Conservation (phyloP, 2,329 filamentous ascomycete species). For the Aureobasidium sp. region DNA sequence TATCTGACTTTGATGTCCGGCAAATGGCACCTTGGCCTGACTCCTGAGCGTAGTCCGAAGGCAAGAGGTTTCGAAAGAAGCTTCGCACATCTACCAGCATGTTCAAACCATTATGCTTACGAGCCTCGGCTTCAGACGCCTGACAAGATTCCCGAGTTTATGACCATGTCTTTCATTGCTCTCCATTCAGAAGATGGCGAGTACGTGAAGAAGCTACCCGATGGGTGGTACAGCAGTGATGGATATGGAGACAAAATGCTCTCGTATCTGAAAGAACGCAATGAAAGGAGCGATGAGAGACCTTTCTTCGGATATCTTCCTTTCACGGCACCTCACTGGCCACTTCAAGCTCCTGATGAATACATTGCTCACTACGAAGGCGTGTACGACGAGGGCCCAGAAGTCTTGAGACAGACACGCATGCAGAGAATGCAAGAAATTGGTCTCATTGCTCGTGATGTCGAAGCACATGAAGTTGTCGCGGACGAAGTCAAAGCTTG, state of each 20-base stretch:
- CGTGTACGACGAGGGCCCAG: slow-evolving; percentile 52
- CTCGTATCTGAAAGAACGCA: slow-evolving; percentile 28
- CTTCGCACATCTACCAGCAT: slow-evolving; percentile 52
- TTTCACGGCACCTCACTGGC: slow-evolving; percentile 57
- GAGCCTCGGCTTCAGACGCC: slow-evolving; percentile 36
- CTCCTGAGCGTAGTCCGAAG: slow-evolving; percentile 46
- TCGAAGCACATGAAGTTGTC: slow-evolving; percentile 43
- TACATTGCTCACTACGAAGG: slow-evolving; percentile 50
- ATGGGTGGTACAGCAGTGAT: slow-evolving; percentile 31
- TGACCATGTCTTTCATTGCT: slow-evolving; percentile 35
- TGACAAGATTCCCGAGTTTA: slow-evolving; percentile 32
- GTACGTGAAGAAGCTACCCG: slow-evolving; percentile 31
- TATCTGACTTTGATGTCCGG: slow-evolving; percentile 54
- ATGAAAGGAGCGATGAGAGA: slow-evolving; percentile 28
- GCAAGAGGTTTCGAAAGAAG: slow-evolving; percentile 51
- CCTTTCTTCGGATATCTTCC: slow-evolving; percentile 54
- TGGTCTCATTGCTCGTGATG: slow-evolving; percentile 45
- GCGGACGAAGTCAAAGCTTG: slow-evolving; percentile 42
- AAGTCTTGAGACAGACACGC: slow-evolving; percentile 44
- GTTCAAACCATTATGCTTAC: slow-evolving; percentile 49
- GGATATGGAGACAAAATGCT: slow-evolving; percentile 34
- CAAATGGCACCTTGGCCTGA: slow-evolving; percentile 56
- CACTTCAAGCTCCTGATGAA: slow-evolving; percentile 49
- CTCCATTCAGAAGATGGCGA: slow-evolving; percentile 32
- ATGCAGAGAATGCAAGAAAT: slow-evolving; percentile 48